A percentile compares a stretch with the other conserved stretches of the same genome.
phyloP scores from a whole-genome alignment of 2,329 filamentous ascomycete species.

The Penicillium hesseltinei region DNA sequence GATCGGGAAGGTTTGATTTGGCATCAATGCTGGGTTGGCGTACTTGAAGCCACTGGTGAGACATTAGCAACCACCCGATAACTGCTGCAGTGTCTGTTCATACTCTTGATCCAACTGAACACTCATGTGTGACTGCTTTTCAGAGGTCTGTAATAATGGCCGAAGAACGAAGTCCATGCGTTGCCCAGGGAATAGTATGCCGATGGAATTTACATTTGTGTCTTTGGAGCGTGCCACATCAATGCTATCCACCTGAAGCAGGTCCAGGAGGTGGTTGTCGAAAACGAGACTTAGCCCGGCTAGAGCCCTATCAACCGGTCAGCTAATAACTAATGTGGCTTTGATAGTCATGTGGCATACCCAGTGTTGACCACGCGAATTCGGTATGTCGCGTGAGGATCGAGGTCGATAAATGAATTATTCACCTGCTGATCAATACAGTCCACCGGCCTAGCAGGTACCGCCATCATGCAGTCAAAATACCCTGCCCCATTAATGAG shows the following conservation, averaged over 20 bases:
- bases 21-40: conserved; percentile 43
- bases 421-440: conserved; percentile 35
- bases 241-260: conserved; percentile 45
- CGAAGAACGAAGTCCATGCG: conserved; percentile 44
- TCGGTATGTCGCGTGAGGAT: conserved; percentile 30
- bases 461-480: conserved; percentile 49
- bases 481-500: conserved; percentile 48
- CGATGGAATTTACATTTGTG: conserved; percentile 33
- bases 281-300: conserved; percentile 41
- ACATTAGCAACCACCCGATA: background rate
- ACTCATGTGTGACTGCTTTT: conserved; percentile 24
- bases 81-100: background rate
- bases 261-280: conserved; percentile 28
- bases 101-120: conserved; percentile 41
- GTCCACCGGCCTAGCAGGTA: conserved; percentile 47
- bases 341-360: conserved; percentile 20
- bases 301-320: conserved; percentile 33
- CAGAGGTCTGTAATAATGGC: conserved; percentile 10
- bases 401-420: conserved; percentile 27
- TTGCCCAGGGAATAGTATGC: conserved; percentile 47
- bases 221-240: conserved; percentile 26
- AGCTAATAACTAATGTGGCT: background rate
- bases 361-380: conserved; percentile 48
- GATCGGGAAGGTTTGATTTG: conserved; percentile 40
- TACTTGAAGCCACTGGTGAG: conserved; percentile 44